Base-by-base conservation (phyloP, 352 stramenopile species). In the Pythium insidiosum region DNA sequence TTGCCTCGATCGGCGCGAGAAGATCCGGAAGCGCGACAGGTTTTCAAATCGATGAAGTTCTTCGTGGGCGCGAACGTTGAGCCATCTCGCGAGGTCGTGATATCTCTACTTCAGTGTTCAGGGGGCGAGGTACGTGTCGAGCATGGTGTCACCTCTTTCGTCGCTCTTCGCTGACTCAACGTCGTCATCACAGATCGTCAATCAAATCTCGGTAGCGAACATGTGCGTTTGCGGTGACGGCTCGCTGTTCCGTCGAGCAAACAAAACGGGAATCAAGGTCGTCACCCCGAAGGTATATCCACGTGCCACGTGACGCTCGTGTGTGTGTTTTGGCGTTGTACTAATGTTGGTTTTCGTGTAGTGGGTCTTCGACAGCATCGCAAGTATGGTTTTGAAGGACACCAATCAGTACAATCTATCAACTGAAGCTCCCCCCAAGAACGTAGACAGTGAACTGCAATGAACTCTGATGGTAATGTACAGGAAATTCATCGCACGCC, bases 301-400 rank as follows among this genome's bases (percentile, higher is more conserved):
- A n/a, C n/a, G n/a, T n/a, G n/a, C n/a, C 26, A 3, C 19, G 5
- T 34, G 34, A 13, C 12, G 22, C 10, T 43, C 13, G 26, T 28
- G 29, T 1, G 18, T 22, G 2, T 11, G 12, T 39, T 10, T 16
- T 35, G 1, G 18, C 12, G 2, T 37, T 2, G 33, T 20, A 11
- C 37, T 50, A n/a, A 53, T 29, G 20, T 29, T 51, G 15, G 30
- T 44, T n/a, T 39, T 18, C 26, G 1, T 37, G 18, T 31, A 65
- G 56, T 88, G 76, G 76, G 60, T 86, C 6, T 88, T 86, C 45
- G 76, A 88, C 50, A 84, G 76, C 56, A 88, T 88, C 43, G 68
- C 68, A 1, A 53, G 56, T 0, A 73, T 88, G 70, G 69, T 73
- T 33, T 50, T 88, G 4, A 71, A 84, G 23, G 61, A 81, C 18